A percentile compares a stretch with the other conserved stretches of the same genome.
Conservation (phyloP, 139 green algal genomes). For the Raphidocelis subcapitata region DNA sequence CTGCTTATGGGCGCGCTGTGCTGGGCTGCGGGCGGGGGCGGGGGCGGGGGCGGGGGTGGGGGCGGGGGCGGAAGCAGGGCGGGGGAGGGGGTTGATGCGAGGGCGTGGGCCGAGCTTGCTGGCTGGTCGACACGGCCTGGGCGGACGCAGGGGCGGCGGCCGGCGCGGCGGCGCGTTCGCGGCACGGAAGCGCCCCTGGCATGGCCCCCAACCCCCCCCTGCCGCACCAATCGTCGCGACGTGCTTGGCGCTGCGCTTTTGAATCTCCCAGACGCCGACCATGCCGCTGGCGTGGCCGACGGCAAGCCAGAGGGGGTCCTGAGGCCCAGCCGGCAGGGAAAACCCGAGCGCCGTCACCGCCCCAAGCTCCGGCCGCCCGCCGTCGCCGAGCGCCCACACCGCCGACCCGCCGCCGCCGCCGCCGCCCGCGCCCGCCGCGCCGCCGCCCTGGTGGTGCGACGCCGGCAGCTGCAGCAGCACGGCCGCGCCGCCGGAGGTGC, state of each 20-base stretch:
- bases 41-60: too few species aligned
- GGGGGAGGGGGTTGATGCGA: too few species aligned
- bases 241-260: constrained; percentile 26
- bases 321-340: constrained; percentile 6
- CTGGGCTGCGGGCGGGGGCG: not conserved
- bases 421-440: not conserved
- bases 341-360: constrained; percentile 47
- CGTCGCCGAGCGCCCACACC: constrained; percentile 12
- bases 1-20: constrained; percentile 36
- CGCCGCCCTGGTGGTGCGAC: not conserved
- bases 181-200: too few species aligned
- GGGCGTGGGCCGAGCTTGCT: too few species aligned
- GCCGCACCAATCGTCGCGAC: constrained; percentile 35
- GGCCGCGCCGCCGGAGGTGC: constrained; percentile 27
- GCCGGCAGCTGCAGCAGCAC: constrained; percentile 42
- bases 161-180: too few species aligned
- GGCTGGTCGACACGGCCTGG: too few species aligned
- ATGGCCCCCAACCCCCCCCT: too few species aligned
- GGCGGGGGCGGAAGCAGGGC: too few species aligned
- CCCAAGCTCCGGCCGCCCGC: constrained; percentile 6
- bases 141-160: too few species aligned
- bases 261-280: constrained; percentile 50
- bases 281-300: constrained; percentile 47
- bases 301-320: constrained; percentile 47
- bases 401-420: constrained; percentile 11